These are phyloP conservation scores for Avicennia marina DNA, from an alignment of 257 asterid genomes.

Conservation along the genomic window DNA sequence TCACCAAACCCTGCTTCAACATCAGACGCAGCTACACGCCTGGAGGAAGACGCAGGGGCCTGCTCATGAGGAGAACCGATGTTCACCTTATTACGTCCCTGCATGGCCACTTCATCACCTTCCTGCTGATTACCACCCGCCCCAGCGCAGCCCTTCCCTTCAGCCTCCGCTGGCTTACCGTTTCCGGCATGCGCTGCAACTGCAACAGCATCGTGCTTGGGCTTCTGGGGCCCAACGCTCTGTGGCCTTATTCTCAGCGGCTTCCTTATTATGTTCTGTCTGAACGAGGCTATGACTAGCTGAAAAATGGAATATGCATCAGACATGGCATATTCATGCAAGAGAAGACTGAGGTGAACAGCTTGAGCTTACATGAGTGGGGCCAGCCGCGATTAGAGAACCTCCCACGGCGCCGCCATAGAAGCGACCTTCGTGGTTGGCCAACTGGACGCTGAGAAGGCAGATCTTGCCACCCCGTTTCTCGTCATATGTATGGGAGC, in stretches of 20 bases:
- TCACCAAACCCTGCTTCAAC: neutral
- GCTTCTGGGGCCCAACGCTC: constrained; percentile 8
- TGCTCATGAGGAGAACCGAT: neutral
- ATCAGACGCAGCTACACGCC: too few relatives aligned
- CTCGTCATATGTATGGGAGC: constrained; percentile 29
- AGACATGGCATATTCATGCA: too few relatives aligned
- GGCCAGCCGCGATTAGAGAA: constrained; percentile 27
- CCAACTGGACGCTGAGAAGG: constrained; percentile 30
- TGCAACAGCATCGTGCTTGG: constrained; percentile 2
- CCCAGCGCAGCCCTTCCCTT: neutral
- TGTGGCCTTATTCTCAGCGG: constrained; percentile 2
- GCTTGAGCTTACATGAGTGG: constrained; percentile 24
- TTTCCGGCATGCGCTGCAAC: constrained; percentile 9
- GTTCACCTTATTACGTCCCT: neutral
- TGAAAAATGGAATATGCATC: neutral
- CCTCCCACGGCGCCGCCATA: constrained; percentile 35
- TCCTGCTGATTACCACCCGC: too few relatives aligned
- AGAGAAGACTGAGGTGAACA: too few relatives aligned
- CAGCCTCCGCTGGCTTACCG: neutral
- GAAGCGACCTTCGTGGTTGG: constrained; percentile 12
- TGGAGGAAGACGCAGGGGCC: neutral
- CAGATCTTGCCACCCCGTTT: constrained; percentile 16
- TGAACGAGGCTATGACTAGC: constrained; percentile 26
- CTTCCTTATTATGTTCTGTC: constrained; percentile 12
- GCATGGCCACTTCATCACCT: neutral